These are phyloP conservation scores for Dipodascopsis uninucleata DNA, from an alignment of 805 yeast species.

Conservation along the genomic window DNA sequence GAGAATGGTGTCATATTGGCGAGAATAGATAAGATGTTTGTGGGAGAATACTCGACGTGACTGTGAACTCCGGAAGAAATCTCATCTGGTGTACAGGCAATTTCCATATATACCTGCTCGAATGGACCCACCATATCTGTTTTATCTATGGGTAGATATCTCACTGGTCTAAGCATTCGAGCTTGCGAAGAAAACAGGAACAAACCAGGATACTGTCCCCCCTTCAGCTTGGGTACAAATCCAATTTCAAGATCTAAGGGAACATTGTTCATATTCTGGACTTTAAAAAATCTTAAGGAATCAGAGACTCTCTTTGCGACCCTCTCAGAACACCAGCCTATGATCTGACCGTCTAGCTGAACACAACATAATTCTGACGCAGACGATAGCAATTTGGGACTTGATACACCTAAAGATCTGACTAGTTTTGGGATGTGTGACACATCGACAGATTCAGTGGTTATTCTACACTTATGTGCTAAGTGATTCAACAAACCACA, in stretches of 20 bases:
- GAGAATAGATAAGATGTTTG: slow-evolving; percentile 86
- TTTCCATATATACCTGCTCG: slow-evolving; percentile 94
- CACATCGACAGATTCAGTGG: slow-evolving; percentile 73
- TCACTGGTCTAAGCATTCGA: slow-evolving; percentile 94
- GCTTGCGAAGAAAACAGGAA: slow-evolving; percentile 88
- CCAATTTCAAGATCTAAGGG: slow-evolving; percentile 91
- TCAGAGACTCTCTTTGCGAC: slow-evolving; percentile 85
- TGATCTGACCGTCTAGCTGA: slow-evolving; percentile 84
- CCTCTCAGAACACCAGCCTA: slow-evolving; percentile 92
- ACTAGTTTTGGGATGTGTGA: slow-evolving; percentile 64
- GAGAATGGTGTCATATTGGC: slow-evolving; percentile 98
- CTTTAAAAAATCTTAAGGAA: slow-evolving; percentile 88
- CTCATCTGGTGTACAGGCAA: slow-evolving; percentile 92
- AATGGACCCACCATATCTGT: slow-evolving; percentile 92
- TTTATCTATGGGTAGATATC: slow-evolving; percentile 79
- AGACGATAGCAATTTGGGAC: slow-evolving; percentile 75
- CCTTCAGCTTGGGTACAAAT: slow-evolving; percentile 89
- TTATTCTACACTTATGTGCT: slow-evolving; percentile 88
- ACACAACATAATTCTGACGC: slow-evolving; percentile 88
- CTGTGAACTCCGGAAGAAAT: slow-evolving; percentile 75
- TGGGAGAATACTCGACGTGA: slow-evolving; percentile 93
- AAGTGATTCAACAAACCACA: slow-evolving; percentile 97
- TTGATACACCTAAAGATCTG: slow-evolving; percentile 71
- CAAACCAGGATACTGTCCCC: slow-evolving; percentile 97
- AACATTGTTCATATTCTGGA: slow-evolving; percentile 69